phyloP scores from a whole-genome alignment of 202 grass and related monocot genomes.

The Eragrostis tef region DNA sequence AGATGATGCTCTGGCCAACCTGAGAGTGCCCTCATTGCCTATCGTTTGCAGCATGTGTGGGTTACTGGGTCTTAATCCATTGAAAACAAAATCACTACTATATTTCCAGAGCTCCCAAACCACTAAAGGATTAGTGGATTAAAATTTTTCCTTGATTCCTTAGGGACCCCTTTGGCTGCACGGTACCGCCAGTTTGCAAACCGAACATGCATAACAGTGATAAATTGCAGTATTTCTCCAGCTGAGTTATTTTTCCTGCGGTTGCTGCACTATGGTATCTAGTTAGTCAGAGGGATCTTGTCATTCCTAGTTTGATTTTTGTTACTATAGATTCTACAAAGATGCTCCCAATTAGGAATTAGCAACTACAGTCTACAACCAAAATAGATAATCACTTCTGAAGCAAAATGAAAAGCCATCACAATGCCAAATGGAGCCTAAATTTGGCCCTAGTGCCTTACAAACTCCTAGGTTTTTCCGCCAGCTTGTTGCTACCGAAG shows the following conservation, averaged over 20 bases:
- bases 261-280: not conserved
- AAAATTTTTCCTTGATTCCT: too few species aligned
- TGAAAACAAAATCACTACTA: too few species aligned
- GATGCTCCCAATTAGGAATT: not conserved
- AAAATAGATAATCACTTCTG: not conserved
- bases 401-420: not conserved
- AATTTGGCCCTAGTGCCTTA: not conserved
- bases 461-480: not conserved
- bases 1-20: too few species aligned
- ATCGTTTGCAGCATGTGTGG: too few species aligned
- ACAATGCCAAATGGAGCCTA: not conserved
- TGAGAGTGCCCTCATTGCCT: too few species aligned
- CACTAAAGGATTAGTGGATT: too few species aligned
- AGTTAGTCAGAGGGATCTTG: not conserved
- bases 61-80: too few species aligned
- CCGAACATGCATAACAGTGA: not conserved
- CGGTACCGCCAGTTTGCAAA: too few species aligned
- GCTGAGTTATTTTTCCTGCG: not conserved
- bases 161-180: too few species aligned
- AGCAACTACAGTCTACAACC: not conserved
- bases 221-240: not conserved
- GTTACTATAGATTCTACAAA: not conserved
- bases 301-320: not conserved
- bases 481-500: not conserved
- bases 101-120: too few species aligned